Conservation (phyloP, 1,139 yeast genomes). For the Saccharomyces pastorianus region DNA sequence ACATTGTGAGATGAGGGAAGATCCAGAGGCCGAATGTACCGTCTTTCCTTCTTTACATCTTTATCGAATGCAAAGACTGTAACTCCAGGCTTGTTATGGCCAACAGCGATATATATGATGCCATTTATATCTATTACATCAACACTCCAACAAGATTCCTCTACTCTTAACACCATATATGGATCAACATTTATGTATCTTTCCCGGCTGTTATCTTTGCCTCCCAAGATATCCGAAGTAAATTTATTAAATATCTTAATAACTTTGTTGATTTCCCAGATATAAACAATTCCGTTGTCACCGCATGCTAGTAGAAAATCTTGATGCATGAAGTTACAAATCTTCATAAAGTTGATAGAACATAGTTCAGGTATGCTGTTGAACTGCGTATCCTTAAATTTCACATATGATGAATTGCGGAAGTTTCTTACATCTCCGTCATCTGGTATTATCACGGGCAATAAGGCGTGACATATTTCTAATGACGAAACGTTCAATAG, state of each 20-base stretch:
- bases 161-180: slow-evolving; percentile 9
- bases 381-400: not conserved
- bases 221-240: not conserved
- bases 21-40: slow-evolving; percentile 4
- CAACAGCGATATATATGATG: slow-evolving; percentile 16
- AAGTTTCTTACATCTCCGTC: not conserved
- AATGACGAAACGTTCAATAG: slow-evolving; percentile 3
- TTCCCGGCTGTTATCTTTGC: slow-evolving; percentile 1
- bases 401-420: not conserved
- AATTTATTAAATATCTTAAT: slow-evolving; percentile 2
- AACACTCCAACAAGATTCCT: slow-evolving; percentile 23
- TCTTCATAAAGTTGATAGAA: slow-evolving; percentile 14
- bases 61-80: slow-evolving; percentile 12
- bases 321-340: slow-evolving; percentile 9
- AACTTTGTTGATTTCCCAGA: slow-evolving; percentile 9
- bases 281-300: slow-evolving; percentile 9
- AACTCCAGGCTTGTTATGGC: slow-evolving; percentile 22
- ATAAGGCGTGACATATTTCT: slow-evolving; percentile 2
- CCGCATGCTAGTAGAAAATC: slow-evolving; percentile 16
- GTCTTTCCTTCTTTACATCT: not conserved
- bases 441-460: not conserved
- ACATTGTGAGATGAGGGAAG: slow-evolving; percentile 15
- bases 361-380: slow-evolving; percentile 1
- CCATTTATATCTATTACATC: slow-evolving; percentile 12
- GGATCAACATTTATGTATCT: slow-evolving; percentile 6